These are phyloP conservation scores for Taiozyma sp. DNA, from an alignment of 1,139 yeast genomes.

Conservation along the genomic window DNA sequence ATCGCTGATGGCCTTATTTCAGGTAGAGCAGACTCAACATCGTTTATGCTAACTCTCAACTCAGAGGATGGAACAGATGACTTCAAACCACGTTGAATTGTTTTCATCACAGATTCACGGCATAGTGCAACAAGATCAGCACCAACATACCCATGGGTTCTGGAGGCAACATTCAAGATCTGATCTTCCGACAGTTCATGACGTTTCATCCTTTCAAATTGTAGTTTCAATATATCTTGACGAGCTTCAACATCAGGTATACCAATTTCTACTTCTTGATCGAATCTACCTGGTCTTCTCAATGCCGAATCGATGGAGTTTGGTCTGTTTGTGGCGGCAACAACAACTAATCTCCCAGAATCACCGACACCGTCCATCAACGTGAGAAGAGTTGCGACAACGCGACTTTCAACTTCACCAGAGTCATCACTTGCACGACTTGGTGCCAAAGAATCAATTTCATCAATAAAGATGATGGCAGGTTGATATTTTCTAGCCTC, in stretches of 20 bases:
- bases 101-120: slow-evolving; percentile 83
- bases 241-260: slow-evolving; percentile 73
- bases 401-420: slow-evolving; percentile 85
- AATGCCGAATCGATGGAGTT: slow-evolving; percentile 80
- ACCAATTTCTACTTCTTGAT: slow-evolving; percentile 78
- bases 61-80: slow-evolving; percentile 30
- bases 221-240: slow-evolving; percentile 56
- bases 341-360: slow-evolving; percentile 63
- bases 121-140: slow-evolving; percentile 88
- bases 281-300: slow-evolving; percentile 91
- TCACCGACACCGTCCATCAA: slow-evolving; percentile 88
- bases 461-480: slow-evolving; percentile 82
- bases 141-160: slow-evolving; percentile 74
- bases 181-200: slow-evolving; percentile 50
- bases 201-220: slow-evolving; percentile 60
- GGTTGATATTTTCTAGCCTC: slow-evolving; percentile 89
- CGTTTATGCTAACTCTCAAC: slow-evolving; percentile 39
- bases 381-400: slow-evolving; percentile 83
- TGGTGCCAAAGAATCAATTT: slow-evolving; percentile 88
- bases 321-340: slow-evolving; percentile 83
- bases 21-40: slow-evolving; percentile 62
- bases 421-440: slow-evolving; percentile 76
- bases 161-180: slow-evolving; percentile 54
- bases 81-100: slow-evolving; percentile 60
- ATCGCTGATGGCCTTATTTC: slow-evolving; percentile 93